Conservation (phyloP, 192 early-diverging fungal genomes). For the Cladochytrium replicatum region DNA sequence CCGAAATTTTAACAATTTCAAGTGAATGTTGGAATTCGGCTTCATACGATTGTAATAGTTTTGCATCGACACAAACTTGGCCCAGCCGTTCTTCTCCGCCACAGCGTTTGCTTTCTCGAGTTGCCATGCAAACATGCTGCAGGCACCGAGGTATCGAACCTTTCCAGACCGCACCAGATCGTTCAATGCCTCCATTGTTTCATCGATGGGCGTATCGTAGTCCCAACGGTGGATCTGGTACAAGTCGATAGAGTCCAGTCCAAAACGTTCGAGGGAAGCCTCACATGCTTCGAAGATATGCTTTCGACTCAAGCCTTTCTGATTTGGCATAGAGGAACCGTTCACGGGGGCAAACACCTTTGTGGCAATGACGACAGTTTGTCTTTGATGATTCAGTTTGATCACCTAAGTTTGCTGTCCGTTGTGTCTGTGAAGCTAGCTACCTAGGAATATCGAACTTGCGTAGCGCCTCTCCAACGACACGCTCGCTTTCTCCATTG, state of each 20-base stretch:
- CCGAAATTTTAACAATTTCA: slow-evolving; percentile 2
- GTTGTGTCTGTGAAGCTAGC: no score
- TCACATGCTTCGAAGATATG: slow-evolving; percentile 40
- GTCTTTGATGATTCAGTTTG: no score
- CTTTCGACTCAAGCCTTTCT: slow-evolving; percentile 21
- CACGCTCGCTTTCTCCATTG: slow-evolving; percentile 42
- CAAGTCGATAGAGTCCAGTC: slow-evolving; percentile 43
- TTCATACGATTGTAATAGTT: neutral
- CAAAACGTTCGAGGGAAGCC: slow-evolving; percentile 40
- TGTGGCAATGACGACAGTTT: slow-evolving; percentile 51
- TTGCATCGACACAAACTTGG: slow-evolving; percentile 40
- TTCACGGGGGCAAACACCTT: slow-evolving; percentile 21
- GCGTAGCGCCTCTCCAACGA: slow-evolving; percentile 46
- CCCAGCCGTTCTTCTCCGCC: slow-evolving; percentile 41
- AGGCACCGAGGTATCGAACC: slow-evolving; percentile 49
- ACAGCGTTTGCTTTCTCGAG: slow-evolving; percentile 34
- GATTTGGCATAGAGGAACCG: slow-evolving; percentile 15
- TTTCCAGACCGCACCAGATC: slow-evolving; percentile 58
- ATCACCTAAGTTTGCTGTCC: no score
- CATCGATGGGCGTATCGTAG: slow-evolving; percentile 52
- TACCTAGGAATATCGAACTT: slow-evolving; percentile 40
- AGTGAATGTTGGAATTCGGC: neutral
- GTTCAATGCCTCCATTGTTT: slow-evolving; percentile 59
- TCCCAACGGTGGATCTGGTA: slow-evolving; percentile 38
- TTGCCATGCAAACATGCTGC: no score